Percentiles rank a stretch among this genome's conserved stretches.
Evolutionary conservation across 768 basidiomycete species (phyloP).

Genomic region (Candolleomyces eurysporus): DNA sequence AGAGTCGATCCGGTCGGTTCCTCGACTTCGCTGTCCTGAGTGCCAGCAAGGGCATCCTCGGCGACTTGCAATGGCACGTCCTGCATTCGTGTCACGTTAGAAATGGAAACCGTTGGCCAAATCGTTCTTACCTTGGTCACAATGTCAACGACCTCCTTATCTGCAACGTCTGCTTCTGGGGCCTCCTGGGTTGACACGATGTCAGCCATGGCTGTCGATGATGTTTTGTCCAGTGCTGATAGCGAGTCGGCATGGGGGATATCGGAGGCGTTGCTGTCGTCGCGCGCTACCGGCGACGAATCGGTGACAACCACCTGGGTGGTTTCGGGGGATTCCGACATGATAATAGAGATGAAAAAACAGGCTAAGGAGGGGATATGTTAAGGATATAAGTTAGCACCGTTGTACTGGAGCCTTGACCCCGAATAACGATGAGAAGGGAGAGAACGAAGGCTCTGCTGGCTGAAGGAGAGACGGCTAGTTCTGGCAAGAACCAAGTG

Average conservation of each 20-base stretch:
- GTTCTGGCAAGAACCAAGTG: conserved; percentile 6
- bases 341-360: background rate
- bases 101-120: too few species aligned
- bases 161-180: too few species aligned
- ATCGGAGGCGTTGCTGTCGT: background rate
- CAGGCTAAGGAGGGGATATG: background rate
- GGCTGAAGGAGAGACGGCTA: conserved; percentile 1
- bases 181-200: background rate
- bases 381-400: background rate
- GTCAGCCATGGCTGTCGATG: background rate
- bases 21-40: too few species aligned
- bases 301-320: background rate
- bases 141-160: too few species aligned
- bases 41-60: too few species aligned
- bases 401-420: background rate
- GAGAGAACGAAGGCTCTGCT: background rate
- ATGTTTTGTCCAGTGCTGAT: background rate
- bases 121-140: too few species aligned
- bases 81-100: too few species aligned
- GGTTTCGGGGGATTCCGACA: conserved; percentile 1
- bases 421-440: background rate
- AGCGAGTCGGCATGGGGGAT: background rate
- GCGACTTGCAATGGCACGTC: too few species aligned
- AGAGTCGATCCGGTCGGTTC: too few species aligned
- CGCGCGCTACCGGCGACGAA: background rate